Evolutionary conservation across 2,329 filamentous ascomycete genomes (phyloP), one percentile per base, ranked within the genome.

Genomic region (Conoideocrella luteorostrata): DNA sequence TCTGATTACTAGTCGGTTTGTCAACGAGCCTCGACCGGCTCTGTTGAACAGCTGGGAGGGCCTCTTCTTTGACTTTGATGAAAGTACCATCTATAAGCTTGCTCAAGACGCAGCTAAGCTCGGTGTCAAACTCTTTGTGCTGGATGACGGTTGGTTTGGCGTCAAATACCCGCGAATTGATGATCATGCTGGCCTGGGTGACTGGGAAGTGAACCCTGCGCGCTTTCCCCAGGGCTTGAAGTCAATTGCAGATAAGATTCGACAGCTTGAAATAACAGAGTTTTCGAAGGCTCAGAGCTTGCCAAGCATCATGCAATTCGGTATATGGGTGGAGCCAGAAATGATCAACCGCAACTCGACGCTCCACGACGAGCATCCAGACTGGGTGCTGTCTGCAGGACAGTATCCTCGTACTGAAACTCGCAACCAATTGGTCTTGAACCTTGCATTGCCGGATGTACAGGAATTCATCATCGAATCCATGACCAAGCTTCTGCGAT

Each of bases 61-160:
- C 0, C 63, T 82, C 0, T 68, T 68, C 12, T 82, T 80, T 51
- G 59, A 80, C 49, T 77, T 72, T 56, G 78, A 83, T 50, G 64
- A 77, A 39, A 72, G 65, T 12, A 74, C 68, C 1, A 70, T 84
- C 24, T 71, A 77, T 22, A 63, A 66, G 0, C 65, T 84, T 0
- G 79, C 79, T 0, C 53, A 72, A 30, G 70, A 78, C 48, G 70
- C 79, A 1, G 77, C 79, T 0, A 67, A 70, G 2, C 65, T 84
- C 1, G 80, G 80, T 1, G 70, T 77, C n/a, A 72, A 75, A 48
- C 68, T 84, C 0, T 79, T 84, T 35, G 80, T 84, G 0, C 71
- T 80, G 37, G 80, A 84, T 34, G 80, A 84, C 46, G 80, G 80
- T 4, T 84, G 80, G 80, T 84, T 84, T 38, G 80, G 80, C 0